These are phyloP conservation scores for Polysphondylium violaceum DNA, from an alignment of 78 protist species.

Conservation along the genomic window DNA sequence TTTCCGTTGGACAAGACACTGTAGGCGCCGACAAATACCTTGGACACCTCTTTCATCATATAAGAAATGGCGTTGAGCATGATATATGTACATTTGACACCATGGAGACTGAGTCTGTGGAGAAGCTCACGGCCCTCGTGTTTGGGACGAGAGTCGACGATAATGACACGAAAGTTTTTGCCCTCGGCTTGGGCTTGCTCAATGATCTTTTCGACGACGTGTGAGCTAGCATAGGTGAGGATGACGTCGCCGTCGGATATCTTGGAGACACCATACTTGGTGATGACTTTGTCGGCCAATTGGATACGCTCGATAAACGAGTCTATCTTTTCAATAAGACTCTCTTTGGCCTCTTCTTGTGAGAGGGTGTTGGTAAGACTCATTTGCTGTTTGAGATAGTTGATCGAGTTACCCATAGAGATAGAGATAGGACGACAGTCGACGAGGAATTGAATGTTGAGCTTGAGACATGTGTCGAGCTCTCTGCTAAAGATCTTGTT, in stretches of 20 bases:
- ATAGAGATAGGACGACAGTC: conserved; percentile 88
- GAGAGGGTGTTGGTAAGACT: conserved; percentile 48
- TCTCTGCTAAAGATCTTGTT: conserved; percentile 73
- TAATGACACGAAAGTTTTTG: conserved; percentile 87
- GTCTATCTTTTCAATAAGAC: conserved; percentile 76
- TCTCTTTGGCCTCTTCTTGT: conserved; percentile 70
- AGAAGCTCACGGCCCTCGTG: conserved; percentile 88
- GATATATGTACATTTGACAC: conserved; percentile 91
- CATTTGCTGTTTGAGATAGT: conserved; percentile 74
- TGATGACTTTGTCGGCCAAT: conserved; percentile 83
- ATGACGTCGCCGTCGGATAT: conserved; percentile 92
- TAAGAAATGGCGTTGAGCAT: conserved; percentile 88
- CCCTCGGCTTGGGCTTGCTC: conserved; percentile 80
- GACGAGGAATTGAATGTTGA: conserved; percentile 86
- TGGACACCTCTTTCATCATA: conserved; percentile 91
- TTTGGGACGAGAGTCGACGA: conserved; percentile 95
- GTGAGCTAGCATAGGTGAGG: conserved; percentile 87
- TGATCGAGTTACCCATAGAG: conserved; percentile 90
- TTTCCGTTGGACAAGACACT: conserved; percentile 94
- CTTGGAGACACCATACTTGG: conserved; percentile 43
- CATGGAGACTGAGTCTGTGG: conserved; percentile 69
- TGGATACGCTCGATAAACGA: conserved; percentile 82
- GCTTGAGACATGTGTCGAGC: conserved; percentile 68
- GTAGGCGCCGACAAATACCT: conserved; percentile 93
- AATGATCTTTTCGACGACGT: conserved; percentile 85